Percentiles rank a stretch among this genome's conserved stretches.
These are phyloP conservation scores for Fusarium sp. DNA, from an alignment of 2,329 filamentous ascomycete species.

Conservation along the genomic window DNA sequence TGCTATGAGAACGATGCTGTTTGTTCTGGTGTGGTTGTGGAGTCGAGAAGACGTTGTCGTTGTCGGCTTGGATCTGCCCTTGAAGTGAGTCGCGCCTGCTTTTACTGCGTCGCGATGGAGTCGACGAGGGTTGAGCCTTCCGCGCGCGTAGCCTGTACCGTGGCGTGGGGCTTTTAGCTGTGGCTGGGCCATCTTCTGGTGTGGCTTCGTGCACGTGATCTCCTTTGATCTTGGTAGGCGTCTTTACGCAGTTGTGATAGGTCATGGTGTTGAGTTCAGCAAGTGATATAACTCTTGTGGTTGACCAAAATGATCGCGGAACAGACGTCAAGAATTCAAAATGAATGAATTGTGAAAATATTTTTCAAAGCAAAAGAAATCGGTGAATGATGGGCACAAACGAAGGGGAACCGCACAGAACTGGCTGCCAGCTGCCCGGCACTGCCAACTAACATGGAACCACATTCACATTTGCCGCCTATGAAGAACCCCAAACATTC, in stretches of 20 bases:
- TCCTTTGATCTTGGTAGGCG: slow-evolving; percentile 6
- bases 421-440: slow-evolving; percentile 10
- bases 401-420: not conserved
- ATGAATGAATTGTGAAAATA: not conserved
- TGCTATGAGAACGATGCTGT: slow-evolving; percentile 5
- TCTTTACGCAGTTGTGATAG: slow-evolving; percentile 1
- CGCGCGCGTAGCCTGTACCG: slow-evolving; percentile 43
- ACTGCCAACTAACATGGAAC: not conserved
- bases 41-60: slow-evolving; percentile 19
- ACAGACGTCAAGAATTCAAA: not conserved
- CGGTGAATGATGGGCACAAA: not conserved
- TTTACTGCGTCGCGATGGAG: slow-evolving; percentile 35
- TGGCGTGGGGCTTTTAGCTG: slow-evolving; percentile 31
- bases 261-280: not conserved
- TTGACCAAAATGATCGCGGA: not conserved
- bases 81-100: slow-evolving; percentile 14
- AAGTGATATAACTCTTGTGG: not conserved
- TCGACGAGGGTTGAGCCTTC: slow-evolving; percentile 37
- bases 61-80: not conserved
- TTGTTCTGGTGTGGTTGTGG: slow-evolving; percentile 13
- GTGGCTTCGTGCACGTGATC: slow-evolving; percentile 34
- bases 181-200: slow-evolving; percentile 25
- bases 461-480: not conserved
- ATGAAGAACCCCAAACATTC: not conserved
- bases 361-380: not conserved